A percentile compares a stretch with the other conserved stretches of the same genome.
Evolutionary conservation across 2,329 filamentous ascomycete genomes (phyloP).

Genomic region (Rachicladosporium sp.): DNA sequence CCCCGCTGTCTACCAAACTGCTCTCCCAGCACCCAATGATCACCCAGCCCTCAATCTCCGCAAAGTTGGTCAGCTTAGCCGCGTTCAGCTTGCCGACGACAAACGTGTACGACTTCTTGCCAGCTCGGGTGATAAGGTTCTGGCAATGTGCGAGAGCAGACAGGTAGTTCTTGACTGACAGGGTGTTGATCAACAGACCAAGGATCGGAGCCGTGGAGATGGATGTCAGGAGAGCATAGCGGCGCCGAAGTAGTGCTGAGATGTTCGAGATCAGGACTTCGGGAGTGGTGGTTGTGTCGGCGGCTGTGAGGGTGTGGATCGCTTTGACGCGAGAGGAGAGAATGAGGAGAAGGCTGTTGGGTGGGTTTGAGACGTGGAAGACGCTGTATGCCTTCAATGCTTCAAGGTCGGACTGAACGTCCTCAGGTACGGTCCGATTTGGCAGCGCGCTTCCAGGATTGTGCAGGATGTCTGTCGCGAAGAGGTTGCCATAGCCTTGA

Average conservation of each 20-base stretch:
- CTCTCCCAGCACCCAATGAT: slow-evolving; percentile 98
- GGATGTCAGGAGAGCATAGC: slow-evolving; percentile 75
- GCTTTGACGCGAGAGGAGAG: slow-evolving; percentile 69
- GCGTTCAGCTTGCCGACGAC: slow-evolving; percentile 95
- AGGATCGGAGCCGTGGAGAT: slow-evolving; percentile 74
- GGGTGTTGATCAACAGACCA: slow-evolving; percentile 89
- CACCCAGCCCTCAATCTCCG: slow-evolving; percentile 91
- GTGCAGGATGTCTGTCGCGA: slow-evolving; percentile 60
- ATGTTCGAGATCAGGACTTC: slow-evolving; percentile 38
- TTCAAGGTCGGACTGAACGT: slow-evolving; percentile 32
- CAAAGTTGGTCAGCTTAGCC: slow-evolving; percentile 92
- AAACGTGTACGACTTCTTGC: slow-evolving; percentile 92
- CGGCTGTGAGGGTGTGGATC: slow-evolving; percentile 64
- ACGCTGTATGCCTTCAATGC: slow-evolving; percentile 56
- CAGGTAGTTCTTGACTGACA: slow-evolving; percentile 84
- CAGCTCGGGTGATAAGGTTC: slow-evolving; percentile 58
- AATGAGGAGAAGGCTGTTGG: slow-evolving; percentile 71
- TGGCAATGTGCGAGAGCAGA: slow-evolving; percentile 64
- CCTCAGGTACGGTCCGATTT: slow-evolving; percentile 58
- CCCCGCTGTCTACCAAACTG: slow-evolving; percentile 75
- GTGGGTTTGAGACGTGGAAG: slow-evolving; percentile 75
- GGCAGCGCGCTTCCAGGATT: slow-evolving; percentile 71
- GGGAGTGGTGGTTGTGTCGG: slow-evolving; percentile 9
- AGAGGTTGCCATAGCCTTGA: slow-evolving; percentile 57
- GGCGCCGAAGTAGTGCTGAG: slow-evolving; percentile 56